Evolutionary conservation across 306 rosid species (phyloP).

Genomic region (Begonia fuchsioides): DNA sequence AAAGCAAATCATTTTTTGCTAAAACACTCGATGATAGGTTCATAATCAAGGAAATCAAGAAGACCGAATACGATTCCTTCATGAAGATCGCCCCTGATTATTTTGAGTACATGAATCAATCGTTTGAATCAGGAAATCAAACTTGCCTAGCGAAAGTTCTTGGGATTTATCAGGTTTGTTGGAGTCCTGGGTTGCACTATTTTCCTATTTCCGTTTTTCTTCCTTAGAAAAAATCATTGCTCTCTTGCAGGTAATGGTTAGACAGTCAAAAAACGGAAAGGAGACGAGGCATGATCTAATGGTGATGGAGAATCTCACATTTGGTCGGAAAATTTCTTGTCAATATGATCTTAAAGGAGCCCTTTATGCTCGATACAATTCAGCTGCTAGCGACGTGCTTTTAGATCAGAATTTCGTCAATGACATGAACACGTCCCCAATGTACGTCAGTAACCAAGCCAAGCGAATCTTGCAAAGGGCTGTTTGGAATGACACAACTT

Average conservation of each 20-base stretch:
- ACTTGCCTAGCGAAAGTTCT: slow-evolving; percentile 90
- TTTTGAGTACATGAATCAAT: slow-evolving; percentile 63
- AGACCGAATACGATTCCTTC: slow-evolving; percentile 84
- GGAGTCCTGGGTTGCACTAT: not conserved
- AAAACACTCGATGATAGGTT: slow-evolving; percentile 95
- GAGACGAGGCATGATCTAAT: slow-evolving; percentile 71
- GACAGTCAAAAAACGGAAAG: slow-evolving; percentile 61
- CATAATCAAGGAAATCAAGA: slow-evolving; percentile 91
- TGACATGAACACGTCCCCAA: slow-evolving; percentile 91
- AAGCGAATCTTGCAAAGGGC: slow-evolving; percentile 71
- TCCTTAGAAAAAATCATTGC: not conserved
- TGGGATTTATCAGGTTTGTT: slow-evolving; percentile 94
- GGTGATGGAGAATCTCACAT: slow-evolving; percentile 96
- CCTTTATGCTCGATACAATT: slow-evolving; percentile 61
- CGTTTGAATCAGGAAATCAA: slow-evolving; percentile 77
- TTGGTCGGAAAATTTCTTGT: slow-evolving; percentile 59
- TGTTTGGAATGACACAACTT: slow-evolving; percentile 89
- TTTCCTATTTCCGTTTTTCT: not conserved
- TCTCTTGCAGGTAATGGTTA: slow-evolving; percentile 54
- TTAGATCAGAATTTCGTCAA: slow-evolving; percentile 97
- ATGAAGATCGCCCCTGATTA: slow-evolving; percentile 67
- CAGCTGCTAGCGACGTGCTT: slow-evolving; percentile 58
- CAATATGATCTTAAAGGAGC: slow-evolving; percentile 99
- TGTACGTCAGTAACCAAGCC: slow-evolving; percentile 56
- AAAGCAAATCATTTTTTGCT: slow-evolving; percentile 82